Percentiles rank a stretch among this genome's conserved stretches.
These are phyloP conservation scores for Cardamine resedifolia DNA, from an alignment of 345 rosid species.

Conservation along the genomic window DNA sequence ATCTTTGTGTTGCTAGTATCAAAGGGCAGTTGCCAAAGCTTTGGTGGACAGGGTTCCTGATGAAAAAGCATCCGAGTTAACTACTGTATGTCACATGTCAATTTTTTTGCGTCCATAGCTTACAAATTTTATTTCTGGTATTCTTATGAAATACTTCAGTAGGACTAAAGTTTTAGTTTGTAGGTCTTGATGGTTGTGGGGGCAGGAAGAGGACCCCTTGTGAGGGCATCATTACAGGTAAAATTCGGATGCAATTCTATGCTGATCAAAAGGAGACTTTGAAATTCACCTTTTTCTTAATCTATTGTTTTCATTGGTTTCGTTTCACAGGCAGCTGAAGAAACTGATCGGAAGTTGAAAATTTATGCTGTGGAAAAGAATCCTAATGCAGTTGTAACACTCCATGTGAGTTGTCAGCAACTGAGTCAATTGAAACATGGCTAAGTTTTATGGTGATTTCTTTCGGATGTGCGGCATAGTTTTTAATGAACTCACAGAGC, in stretches of 20 bases:
- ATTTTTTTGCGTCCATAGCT: slow-evolving; percentile 17
- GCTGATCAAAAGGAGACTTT: slow-evolving; percentile 18
- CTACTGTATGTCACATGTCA: slow-evolving; percentile 59
- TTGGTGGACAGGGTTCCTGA: slow-evolving; percentile 86
- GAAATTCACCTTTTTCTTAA: slow-evolving; percentile 15
- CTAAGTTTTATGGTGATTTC: slow-evolving; percentile 5
- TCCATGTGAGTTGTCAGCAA: slow-evolving; percentile 66
- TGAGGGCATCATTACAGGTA: slow-evolving; percentile 97
- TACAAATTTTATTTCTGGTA: slow-evolving; percentile 14
- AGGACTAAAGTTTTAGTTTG: slow-evolving; percentile 16
- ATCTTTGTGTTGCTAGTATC: slow-evolving; percentile 63
- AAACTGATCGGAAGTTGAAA: slow-evolving; percentile 79
- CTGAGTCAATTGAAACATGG: background rate
- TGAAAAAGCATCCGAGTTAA: slow-evolving; percentile 47
- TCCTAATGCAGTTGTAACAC: slow-evolving; percentile 98
- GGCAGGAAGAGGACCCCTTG: slow-evolving; percentile 99
- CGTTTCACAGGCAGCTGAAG: slow-evolving; percentile 82
- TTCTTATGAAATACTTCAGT: background rate
- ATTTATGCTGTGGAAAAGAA: slow-evolving; percentile 97
- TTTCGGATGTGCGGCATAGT: background rate
- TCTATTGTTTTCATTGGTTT: slow-evolving; percentile 27
- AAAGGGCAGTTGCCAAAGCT: slow-evolving; percentile 82
- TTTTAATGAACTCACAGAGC: background rate
- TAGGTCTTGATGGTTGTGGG: slow-evolving; percentile 99
- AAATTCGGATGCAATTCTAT: slow-evolving; percentile 15